A percentile compares a stretch with the other conserved stretches of the same genome.
These are phyloP conservation scores for Chlamydomonas sp. DNA, from an alignment of 139 green algal species.

Conservation along the genomic window DNA sequence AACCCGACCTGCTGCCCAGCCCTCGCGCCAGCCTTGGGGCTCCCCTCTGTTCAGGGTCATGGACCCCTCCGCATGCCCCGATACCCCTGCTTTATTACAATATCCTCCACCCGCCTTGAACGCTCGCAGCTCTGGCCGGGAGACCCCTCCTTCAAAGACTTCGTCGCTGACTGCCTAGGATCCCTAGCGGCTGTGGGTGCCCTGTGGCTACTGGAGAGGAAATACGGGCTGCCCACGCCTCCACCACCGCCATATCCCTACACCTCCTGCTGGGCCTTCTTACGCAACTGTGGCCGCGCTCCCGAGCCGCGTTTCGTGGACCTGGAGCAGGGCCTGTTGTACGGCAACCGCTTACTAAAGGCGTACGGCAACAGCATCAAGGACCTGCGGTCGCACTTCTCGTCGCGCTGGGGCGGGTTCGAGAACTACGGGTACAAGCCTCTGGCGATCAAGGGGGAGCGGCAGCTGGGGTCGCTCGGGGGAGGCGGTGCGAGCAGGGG, in stretches of 20 bases:
- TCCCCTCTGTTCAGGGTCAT: no score
- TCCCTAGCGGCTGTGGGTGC: not conserved
- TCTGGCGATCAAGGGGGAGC: not conserved
- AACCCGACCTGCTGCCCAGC: no score
- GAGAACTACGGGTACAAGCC: slow-evolving; percentile 24
- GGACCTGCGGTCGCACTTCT: slow-evolving; percentile 5
- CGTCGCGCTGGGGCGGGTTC: slow-evolving; percentile 7
- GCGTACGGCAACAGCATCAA: slow-evolving; percentile 29
- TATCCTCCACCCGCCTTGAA: no score
- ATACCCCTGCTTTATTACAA: not conserved
- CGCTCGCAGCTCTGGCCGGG: slow-evolving; percentile 22
- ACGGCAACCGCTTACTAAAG: slow-evolving; percentile 24
- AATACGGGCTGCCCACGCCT: not conserved
- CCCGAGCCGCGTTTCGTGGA: slow-evolving; percentile 17
- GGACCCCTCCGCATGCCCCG: not conserved
- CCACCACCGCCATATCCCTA: not conserved
- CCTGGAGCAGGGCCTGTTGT: slow-evolving; percentile 35
- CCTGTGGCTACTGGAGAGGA: not conserved
- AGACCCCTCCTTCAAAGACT: slow-evolving; percentile 8
- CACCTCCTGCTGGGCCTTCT: not conserved
- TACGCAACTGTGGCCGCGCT: not conserved
- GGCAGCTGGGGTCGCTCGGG: not conserved
- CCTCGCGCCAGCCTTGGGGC: no score
- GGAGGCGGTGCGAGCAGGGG: not conserved
- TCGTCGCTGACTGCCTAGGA: not conserved